These are phyloP conservation scores for Mortierella sp. DNA, from an alignment of 371 early-diverging fungal species.

Conservation along the genomic window DNA sequence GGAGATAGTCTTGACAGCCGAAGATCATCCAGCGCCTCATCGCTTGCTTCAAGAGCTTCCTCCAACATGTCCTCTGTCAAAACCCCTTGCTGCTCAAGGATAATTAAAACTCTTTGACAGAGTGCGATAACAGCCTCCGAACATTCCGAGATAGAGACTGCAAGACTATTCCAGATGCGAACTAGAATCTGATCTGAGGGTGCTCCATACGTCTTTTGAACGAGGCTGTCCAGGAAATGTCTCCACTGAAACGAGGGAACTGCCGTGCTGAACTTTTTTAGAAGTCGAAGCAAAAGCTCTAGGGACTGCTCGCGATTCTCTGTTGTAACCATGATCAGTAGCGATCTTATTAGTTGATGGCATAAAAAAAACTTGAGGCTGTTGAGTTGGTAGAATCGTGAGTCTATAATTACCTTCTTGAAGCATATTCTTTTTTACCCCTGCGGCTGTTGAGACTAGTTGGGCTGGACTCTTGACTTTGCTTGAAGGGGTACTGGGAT, in stretches of 20 bases:
- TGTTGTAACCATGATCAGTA: background rate
- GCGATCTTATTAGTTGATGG: background rate
- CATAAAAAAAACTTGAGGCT: too few relatives aligned
- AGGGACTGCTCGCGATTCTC: background rate
- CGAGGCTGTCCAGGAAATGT: slow-evolving; percentile 2
- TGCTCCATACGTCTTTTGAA: slow-evolving; percentile 23
- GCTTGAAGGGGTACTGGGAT: background rate
- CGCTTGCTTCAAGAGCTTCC: slow-evolving; percentile 24
- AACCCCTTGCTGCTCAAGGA: slow-evolving; percentile 27
- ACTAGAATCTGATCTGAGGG: slow-evolving; percentile 15
- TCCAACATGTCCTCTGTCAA: slow-evolving; percentile 23
- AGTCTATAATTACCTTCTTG: background rate
- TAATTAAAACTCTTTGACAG: background rate
- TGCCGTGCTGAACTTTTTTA: slow-evolving; percentile 17
- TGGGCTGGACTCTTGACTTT: slow-evolving; percentile 20
- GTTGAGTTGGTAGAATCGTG: too few relatives aligned
- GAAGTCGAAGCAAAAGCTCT: slow-evolving; percentile 11
- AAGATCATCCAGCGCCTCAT: slow-evolving; percentile 39
- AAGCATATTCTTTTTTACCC: background rate
- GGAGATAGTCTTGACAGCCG: slow-evolving; percentile 22
- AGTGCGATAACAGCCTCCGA: slow-evolving; percentile 11
- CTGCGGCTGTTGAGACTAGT: slow-evolving; percentile 6
- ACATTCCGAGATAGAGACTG: slow-evolving; percentile 13
- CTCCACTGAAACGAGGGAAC: slow-evolving; percentile 15
- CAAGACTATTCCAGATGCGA: slow-evolving; percentile 26